These are phyloP conservation scores for Aspergillus conjunctus DNA, from an alignment of 495 filamentous ascomycete genomes.

Conservation along the genomic window DNA sequence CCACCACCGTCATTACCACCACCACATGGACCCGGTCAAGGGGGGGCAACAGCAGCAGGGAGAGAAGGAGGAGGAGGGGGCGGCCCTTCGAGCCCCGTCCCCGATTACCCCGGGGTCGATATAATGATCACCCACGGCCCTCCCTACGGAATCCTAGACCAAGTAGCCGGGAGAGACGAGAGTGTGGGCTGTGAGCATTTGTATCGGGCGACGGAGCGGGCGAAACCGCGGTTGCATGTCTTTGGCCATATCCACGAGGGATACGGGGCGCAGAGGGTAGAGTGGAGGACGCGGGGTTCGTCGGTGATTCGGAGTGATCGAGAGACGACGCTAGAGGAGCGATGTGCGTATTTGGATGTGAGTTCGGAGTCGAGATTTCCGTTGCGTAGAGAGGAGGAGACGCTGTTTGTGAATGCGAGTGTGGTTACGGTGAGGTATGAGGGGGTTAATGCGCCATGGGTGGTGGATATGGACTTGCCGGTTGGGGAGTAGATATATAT, in stretches of 20 bases:
- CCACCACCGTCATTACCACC: constrained; percentile 16
- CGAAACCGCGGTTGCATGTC: constrained; percentile 54
- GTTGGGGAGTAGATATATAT: constrained; percentile 3
- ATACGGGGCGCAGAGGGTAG: constrained; percentile 65
- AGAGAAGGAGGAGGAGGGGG: constrained; percentile 7
- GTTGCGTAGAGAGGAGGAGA: constrained; percentile 55
- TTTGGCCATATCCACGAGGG: constrained; percentile 71
- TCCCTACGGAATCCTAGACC: constrained; percentile 61
- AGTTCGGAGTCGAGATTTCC: constrained; percentile 31
- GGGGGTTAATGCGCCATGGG: constrained; percentile 59
- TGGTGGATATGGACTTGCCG: constrained; percentile 60
- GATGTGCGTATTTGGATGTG: constrained; percentile 49
- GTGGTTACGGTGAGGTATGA: constrained; percentile 55
- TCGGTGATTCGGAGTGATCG: constrained; percentile 32
- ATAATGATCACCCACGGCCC: constrained; percentile 77
- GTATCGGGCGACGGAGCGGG: constrained; percentile 43
- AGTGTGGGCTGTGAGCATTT: constrained; percentile 54
- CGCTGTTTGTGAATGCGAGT: constrained; percentile 74
- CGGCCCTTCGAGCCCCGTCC: constrained; percentile 51
- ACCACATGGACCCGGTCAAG: constrained; percentile 15
- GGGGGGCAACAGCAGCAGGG: neutral
- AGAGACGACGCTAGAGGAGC: constrained; percentile 43
- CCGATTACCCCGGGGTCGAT: constrained; percentile 54
- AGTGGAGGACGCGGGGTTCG: constrained; percentile 45
- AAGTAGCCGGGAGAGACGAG: constrained; percentile 26